Conservation (phyloP, 345 rosid species). For the Populus alba region DNA sequence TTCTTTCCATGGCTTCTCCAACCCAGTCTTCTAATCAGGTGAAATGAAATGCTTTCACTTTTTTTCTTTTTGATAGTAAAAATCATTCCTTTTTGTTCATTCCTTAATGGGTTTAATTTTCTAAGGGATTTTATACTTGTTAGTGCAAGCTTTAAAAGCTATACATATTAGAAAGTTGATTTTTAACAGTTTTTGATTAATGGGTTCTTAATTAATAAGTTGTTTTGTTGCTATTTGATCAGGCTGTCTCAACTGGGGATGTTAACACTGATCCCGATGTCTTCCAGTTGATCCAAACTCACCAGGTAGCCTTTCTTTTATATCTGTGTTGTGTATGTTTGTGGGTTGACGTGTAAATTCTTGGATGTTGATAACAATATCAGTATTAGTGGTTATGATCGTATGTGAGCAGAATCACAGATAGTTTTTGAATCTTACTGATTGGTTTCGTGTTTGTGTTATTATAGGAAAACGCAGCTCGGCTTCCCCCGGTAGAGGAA, state of each 20-base stretch:
- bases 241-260: slow-evolving; percentile 63
- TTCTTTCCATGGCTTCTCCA: slow-evolving; percentile 66
- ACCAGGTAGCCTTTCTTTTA: slow-evolving; percentile 48
- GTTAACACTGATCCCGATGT: slow-evolving; percentile 44
- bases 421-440: slow-evolving; percentile 1
- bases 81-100: neutral
- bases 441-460: neutral
- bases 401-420: neutral
- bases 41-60: neutral
- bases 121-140: neutral
- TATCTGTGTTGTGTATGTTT: neutral
- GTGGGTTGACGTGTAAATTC: neutral
- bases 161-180: no score
- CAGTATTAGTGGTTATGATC: neutral
- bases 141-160: no score
- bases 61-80: neutral
- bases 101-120: neutral
- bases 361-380: neutral
- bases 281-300: slow-evolving; percentile 70
- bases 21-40: slow-evolving; percentile 60
- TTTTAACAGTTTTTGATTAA: neutral
- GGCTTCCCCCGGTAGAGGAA: slow-evolving; percentile 79
- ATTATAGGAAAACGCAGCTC: slow-evolving; percentile 66
- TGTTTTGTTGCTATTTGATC: slow-evolving; percentile 10
- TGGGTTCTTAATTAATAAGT: neutral